Conservation (phyloP, 116 monocot genomes). For the Papilionanthe hybrid region DNA sequence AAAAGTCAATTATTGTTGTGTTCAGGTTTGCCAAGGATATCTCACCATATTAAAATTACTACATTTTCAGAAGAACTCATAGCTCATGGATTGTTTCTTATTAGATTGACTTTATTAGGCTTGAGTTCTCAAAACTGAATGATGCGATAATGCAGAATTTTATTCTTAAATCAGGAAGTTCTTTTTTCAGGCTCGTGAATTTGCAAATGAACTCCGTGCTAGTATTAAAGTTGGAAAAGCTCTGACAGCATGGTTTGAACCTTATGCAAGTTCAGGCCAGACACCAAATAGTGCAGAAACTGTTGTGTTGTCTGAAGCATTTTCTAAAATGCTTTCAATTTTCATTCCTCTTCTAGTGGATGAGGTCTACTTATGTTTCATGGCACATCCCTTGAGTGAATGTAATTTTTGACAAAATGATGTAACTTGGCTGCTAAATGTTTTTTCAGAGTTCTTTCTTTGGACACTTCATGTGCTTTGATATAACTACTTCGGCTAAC, state of each 20-base stretch:
- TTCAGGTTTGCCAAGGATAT: not conserved
- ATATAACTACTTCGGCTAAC: conserved; percentile 61
- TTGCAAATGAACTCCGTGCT: conserved; percentile 97
- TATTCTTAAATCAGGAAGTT: not conserved
- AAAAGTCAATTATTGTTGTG: not conserved
- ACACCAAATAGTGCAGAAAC: conserved; percentile 67
- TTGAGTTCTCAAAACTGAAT: not conserved
- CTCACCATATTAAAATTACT: not conserved
- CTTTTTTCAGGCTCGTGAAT: conserved; percentile 82
- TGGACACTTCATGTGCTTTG: conserved; percentile 99
- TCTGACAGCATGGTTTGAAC: conserved; percentile 75
- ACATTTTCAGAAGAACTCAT: not conserved
- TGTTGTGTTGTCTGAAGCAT: conserved; percentile 89
- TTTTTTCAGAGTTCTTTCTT: conserved; percentile 85
- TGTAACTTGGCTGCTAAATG: conserved; percentile 1
- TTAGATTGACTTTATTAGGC: not conserved
- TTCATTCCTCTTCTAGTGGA: conserved; percentile 99
- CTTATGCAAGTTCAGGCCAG: conserved; percentile 45
- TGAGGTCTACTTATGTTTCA: conserved; percentile 52
- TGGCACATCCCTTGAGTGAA: not conserved
- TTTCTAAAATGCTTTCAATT: conserved; percentile 93
- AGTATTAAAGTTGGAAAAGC: conserved; percentile 79
- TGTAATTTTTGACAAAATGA: not conserved
- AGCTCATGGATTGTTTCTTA: not conserved
- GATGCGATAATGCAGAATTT: not conserved